Percentiles rank a stretch among this genome's conserved stretches.
Conservation (phyloP, 1,284 basidiomycete genomes). For the Golubevia pallescens region DNA sequence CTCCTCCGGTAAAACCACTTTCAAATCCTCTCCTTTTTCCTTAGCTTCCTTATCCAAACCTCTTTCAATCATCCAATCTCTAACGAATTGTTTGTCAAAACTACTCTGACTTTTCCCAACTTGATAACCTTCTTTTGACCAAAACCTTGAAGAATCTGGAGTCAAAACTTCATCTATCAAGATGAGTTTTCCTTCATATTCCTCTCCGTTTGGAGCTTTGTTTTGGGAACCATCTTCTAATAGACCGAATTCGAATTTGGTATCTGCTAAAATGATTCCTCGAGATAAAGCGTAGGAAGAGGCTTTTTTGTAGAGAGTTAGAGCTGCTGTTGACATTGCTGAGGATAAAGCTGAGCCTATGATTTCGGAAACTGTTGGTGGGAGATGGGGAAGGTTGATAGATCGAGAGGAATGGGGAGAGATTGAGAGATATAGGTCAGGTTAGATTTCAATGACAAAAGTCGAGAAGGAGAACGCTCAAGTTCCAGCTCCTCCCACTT, state of each 20-base stretch:
- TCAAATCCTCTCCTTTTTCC: conserved; percentile 36
- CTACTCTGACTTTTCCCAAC: conserved; percentile 81
- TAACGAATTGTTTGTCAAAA: conserved; percentile 96
- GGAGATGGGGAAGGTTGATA: not conserved
- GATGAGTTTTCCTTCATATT: conserved; percentile 67
- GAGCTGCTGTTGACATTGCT: conserved; percentile 71
- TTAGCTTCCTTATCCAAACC: conserved; percentile 37
- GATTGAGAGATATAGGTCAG: no score
- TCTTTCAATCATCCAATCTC: conserved; percentile 74
- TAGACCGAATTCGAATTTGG: conserved; percentile 87
- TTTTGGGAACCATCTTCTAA: conserved; percentile 13
- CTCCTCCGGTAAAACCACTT: conserved; percentile 47
- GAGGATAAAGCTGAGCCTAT: conserved; percentile 69
- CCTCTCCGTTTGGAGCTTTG: not conserved
- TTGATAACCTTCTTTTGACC: conserved; percentile 79
- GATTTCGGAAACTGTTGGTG: conserved; percentile 21
- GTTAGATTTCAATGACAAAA: no score
- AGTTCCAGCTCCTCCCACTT: no score
- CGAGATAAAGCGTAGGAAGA: conserved; percentile 77
- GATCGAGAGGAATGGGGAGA: not conserved
- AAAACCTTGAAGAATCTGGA: conserved; percentile 96
- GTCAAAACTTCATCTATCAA: conserved; percentile 95
- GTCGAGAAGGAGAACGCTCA: no score
- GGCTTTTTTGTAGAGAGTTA: conserved; percentile 78
- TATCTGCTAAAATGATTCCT: conserved; percentile 93